Evolutionary conservation across 257 asterid species (phyloP), one percentile per base, ranked within the genome.

Genomic region (Pogostemon cablin): DNA sequence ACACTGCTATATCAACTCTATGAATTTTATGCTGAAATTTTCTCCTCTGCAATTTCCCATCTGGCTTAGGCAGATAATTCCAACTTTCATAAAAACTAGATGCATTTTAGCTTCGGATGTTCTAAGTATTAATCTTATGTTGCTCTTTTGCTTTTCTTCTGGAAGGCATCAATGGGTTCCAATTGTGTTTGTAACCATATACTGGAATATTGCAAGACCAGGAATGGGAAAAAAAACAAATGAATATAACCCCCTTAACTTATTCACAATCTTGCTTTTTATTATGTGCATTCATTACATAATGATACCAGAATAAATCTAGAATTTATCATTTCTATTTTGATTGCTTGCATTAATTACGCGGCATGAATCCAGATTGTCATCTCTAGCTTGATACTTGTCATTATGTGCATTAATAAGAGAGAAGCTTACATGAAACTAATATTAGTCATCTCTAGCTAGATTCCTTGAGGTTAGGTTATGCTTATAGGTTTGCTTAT

Each of bases 61-160:
- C 77, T 83, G 83, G 78, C 65, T 59, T 79, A 75, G 90, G 85
- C 85, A 61, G 80, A 70, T 78, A 76, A 72, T 74, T 77, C 79
- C 74, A 41, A 62, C 52, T 78, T 79, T 76, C 67, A 65, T 71
- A 74, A 66, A 73, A 78, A 78, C 64, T 72, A 68, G 75, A 73
- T 75, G n/a, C 73, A 79, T 85, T 84, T 77, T 78, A 68, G 78
- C 75, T 75, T 79, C 69, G 62, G 81, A 78, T 74, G 64, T 72
- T 82, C 75, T 73, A 75, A 72, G 72, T 86, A 70, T 78, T 72
- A 57, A 39, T 75, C 61, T 73, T 60, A 46, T 74, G 65, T 37
- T 81, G 78, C 77, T 72, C 71, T 68, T 65, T 62, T 76, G 80
- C 77, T 73, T 68, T 68, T 72, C 65, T 41, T 25, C 32, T 25